phyloP scores from a whole-genome alignment of 331 rosid species.

The Malus hybrid region DNA sequence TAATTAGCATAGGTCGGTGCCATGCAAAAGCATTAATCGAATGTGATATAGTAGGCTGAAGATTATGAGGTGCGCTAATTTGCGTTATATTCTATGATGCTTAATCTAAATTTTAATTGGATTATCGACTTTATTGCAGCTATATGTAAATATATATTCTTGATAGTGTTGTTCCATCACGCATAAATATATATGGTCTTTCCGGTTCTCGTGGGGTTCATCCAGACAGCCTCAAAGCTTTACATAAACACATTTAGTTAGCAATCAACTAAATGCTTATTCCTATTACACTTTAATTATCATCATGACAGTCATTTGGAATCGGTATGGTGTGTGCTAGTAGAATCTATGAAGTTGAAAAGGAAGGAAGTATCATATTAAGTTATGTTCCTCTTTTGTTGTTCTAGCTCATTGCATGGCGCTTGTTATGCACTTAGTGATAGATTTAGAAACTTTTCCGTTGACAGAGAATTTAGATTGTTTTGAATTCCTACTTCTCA shows the following conservation, averaged over 20 bases:
- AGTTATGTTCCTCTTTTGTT: background rate
- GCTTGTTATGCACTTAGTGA: background rate
- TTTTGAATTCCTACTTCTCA: background rate
- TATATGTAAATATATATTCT: slow-evolving; percentile 13
- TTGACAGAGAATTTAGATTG: background rate
- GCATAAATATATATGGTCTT: background rate
- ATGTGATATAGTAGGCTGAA: background rate
- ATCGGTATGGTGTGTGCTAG: background rate
- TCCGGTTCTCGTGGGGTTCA: background rate
- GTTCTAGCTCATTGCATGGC: background rate
- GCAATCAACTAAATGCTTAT: background rate
- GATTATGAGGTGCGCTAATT: background rate
- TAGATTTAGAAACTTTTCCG: no score
- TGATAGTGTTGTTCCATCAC: slow-evolving; percentile 5
- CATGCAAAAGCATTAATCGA: background rate
- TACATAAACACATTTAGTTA: background rate
- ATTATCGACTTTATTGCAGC: background rate
- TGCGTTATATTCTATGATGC: background rate
- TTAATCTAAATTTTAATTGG: background rate
- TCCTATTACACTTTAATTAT: background rate
- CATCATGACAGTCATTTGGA: background rate
- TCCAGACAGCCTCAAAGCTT: background rate
- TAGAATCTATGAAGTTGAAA: background rate
- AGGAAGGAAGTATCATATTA: no score
- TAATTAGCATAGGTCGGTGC: background rate